Conservation (phyloP, 257 asterid species). For the Misopates orontium region DNA sequence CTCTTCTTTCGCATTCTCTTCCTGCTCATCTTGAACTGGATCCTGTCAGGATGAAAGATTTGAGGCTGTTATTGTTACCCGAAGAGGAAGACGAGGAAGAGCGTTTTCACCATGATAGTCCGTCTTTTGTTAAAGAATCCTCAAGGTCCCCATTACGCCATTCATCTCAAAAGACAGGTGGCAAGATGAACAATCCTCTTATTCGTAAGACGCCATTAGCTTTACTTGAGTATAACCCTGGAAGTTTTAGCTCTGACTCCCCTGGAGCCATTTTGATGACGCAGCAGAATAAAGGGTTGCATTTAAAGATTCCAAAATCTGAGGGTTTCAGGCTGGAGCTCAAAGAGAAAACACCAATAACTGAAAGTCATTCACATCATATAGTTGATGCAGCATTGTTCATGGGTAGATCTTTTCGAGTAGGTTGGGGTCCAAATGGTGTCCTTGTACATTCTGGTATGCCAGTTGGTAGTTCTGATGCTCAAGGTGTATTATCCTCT, state of each 20-base stretch:
- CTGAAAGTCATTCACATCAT: conserved; percentile 61
- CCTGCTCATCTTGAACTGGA: conserved; percentile 97
- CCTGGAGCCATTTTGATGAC: conserved; percentile 78
- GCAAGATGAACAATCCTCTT: conserved; percentile 45
- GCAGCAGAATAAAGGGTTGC: conserved; percentile 68
- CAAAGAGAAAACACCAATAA: conserved; percentile 60
- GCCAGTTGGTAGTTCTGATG: conserved; percentile 64
- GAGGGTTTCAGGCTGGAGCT: conserved; percentile 81
- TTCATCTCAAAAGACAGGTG: conserved; percentile 38
- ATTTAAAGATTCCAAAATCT: conserved; percentile 46
- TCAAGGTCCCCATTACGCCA: conserved; percentile 59
- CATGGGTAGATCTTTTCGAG: conserved; percentile 98
- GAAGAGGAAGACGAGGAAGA: conserved; percentile 65
- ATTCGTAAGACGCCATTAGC: conserved; percentile 91
- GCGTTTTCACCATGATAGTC: conserved; percentile 46
- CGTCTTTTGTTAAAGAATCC: conserved; percentile 50
- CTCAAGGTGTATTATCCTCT: conserved; percentile 61
- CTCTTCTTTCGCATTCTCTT: conserved; percentile 83
- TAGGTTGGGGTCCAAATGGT: conserved; percentile 99
- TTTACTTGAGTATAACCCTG: conserved; percentile 68
- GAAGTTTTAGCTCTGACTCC: conserved; percentile 60
- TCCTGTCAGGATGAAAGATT: conserved; percentile 79
- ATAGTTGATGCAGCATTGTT: conserved; percentile 95
- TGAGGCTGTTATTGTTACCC: conserved; percentile 75
- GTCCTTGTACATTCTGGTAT: conserved; percentile 88